Evolutionary conservation across 805 yeast genomes (phyloP).

Genomic region (Ogataea paradorogensis): DNA sequence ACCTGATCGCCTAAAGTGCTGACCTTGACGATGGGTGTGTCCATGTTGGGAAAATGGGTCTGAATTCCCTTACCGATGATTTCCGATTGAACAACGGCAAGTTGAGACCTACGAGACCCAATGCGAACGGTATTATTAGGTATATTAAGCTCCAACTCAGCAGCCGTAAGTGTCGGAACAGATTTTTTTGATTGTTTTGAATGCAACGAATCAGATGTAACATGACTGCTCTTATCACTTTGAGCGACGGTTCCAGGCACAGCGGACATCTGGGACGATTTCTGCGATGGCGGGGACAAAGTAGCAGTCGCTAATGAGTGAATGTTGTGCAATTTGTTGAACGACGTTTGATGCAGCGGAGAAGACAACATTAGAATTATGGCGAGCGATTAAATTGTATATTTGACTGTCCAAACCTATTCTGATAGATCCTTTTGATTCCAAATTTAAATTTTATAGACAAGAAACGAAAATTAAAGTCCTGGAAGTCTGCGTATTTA

Average conservation of each 20-base stretch:
- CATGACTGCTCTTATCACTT: not conserved
- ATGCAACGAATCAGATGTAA: not conserved
- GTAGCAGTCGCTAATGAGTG: constrained; percentile 17
- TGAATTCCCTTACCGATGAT: constrained; percentile 63
- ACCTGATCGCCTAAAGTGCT: constrained; percentile 90
- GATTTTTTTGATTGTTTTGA: constrained; percentile 3
- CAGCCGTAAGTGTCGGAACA: constrained; percentile 12
- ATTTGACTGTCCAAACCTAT: not conserved
- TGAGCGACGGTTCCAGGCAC: constrained; percentile 2
- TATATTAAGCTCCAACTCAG: constrained; percentile 18
- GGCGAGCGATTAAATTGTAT: not conserved
- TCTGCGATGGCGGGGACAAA: constrained; percentile 4
- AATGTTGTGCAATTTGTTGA: constrained; percentile 16
- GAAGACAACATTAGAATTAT: constrained; percentile 20
- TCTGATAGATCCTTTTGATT: not conserved
- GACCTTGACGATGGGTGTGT: constrained; percentile 75
- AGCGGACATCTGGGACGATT: constrained; percentile 3
- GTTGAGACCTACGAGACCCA: constrained; percentile 85
- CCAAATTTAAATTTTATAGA: not conserved
- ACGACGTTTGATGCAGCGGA: constrained; percentile 20
- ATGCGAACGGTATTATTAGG: constrained; percentile 38
- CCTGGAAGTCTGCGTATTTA: constrained; percentile 1
- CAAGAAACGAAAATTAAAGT: not conserved
- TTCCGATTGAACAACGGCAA: constrained; percentile 86
- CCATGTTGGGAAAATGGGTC: constrained; percentile 53